These are phyloP conservation scores for Diutina scorzettiae DNA, from an alignment of 1,139 yeast species.

Conservation along the genomic window DNA sequence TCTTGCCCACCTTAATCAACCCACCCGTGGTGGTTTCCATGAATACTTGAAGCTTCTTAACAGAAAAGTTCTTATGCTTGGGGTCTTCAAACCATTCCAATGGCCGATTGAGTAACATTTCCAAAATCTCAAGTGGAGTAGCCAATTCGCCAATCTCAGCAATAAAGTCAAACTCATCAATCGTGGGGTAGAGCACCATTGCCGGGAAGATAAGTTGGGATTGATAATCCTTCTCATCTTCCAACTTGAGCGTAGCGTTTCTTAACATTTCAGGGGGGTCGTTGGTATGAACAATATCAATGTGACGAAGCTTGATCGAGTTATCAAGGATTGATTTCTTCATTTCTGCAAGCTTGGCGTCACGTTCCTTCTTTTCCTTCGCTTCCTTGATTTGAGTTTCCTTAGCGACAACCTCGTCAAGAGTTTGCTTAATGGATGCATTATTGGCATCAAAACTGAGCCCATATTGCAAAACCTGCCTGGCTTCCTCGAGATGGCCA, in stretches of 20 bases:
- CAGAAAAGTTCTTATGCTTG: conserved; percentile 45
- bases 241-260: conserved; percentile 41
- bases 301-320: conserved; percentile 46
- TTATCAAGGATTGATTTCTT: conserved; percentile 21
- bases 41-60: conserved; percentile 54
- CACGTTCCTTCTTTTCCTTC: conserved; percentile 20
- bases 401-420: conserved; percentile 28
- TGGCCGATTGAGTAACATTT: conserved; percentile 49
- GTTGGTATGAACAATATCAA: conserved; percentile 34
- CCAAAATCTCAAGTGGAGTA: conserved; percentile 48
- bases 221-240: conserved; percentile 60
- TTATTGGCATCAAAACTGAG: conserved; percentile 45
- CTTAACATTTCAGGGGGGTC: conserved; percentile 40
- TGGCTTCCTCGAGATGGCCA: conserved; percentile 62
- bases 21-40: conserved; percentile 84
- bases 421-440: conserved; percentile 34
- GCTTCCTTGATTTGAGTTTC: conserved; percentile 23
- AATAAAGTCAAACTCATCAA: conserved; percentile 73
- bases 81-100: conserved; percentile 61
- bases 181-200: conserved; percentile 70
- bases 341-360: conserved; percentile 20
- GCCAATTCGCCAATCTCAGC: conserved; percentile 62
- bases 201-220: conserved; percentile 77
- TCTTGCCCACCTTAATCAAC: conserved; percentile 73
- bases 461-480: conserved; percentile 56